These are phyloP conservation scores for Ceratobasidium sp. DNA, from an alignment of 1,284 basidiomycete genomes.

Conservation along the genomic window DNA sequence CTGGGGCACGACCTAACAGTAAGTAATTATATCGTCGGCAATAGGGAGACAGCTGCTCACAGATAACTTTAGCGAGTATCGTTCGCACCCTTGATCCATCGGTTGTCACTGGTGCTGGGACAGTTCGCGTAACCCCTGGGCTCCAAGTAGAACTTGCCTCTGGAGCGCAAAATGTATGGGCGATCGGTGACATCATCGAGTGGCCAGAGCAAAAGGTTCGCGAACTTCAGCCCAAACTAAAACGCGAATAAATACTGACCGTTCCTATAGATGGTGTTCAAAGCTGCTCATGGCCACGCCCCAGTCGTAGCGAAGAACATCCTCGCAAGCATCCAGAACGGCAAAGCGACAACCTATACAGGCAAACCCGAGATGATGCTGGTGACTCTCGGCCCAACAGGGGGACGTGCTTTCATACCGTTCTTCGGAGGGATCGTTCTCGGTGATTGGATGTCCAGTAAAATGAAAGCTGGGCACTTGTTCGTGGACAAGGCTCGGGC, in stretches of 20 bases:
- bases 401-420: not conserved
- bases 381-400: constrained; percentile 26
- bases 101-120: constrained; percentile 26
- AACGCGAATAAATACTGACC: not conserved
- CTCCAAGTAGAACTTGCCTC: constrained; percentile 39
- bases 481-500: constrained; percentile 3
- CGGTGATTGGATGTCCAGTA: constrained; percentile 5
- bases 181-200: constrained; percentile 48
- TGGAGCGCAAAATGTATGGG: constrained; percentile 47
- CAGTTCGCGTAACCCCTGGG: constrained; percentile 42
- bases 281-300: constrained; percentile 25
- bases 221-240: not conserved
- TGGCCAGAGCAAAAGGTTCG: constrained; percentile 46
- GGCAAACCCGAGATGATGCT: constrained; percentile 12
- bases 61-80: not conserved
- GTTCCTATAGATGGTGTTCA: constrained; percentile 14
- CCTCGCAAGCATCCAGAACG: constrained; percentile 27
- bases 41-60: not conserved
- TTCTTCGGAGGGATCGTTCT: constrained; percentile 3
- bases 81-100: constrained; percentile 36
- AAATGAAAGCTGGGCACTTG: not conserved
- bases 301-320: constrained; percentile 42
- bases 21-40: not conserved
- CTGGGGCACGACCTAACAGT: constrained; percentile 16
- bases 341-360: not conserved